Conservation (phyloP, 805 yeast species). For the Ascoidea asiatica region DNA sequence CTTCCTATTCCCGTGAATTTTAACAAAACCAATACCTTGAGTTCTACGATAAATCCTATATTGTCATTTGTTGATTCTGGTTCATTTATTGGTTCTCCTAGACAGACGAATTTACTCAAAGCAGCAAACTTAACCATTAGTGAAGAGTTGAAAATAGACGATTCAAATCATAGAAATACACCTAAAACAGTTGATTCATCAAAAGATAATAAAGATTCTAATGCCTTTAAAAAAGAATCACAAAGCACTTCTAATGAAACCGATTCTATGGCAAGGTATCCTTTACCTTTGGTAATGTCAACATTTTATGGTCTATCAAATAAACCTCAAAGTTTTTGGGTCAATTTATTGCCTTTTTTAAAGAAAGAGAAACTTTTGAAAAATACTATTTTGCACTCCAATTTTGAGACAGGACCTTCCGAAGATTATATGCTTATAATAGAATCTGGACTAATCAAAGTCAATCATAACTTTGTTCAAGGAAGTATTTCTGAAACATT, state of each 20-base stretch:
- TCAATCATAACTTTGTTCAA: conserved; percentile 33
- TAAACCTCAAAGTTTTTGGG: conserved; percentile 43
- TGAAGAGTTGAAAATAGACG: neutral
- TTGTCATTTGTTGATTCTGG: conserved; percentile 4
- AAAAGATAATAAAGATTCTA: neutral
- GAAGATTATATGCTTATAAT: conserved; percentile 39
- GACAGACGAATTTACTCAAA: conserved; percentile 13
- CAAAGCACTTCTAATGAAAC: no score
- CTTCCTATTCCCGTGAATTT: conserved; percentile 1
- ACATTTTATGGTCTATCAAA: conserved; percentile 48
- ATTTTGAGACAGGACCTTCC: conserved; percentile 16
- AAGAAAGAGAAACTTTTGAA: conserved; percentile 31
- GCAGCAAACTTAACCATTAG: conserved; percentile 15
- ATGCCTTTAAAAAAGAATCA: neutral
- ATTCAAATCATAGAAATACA: neutral
- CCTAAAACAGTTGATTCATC: neutral
- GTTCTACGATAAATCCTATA: neutral
- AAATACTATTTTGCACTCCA: conserved; percentile 33
- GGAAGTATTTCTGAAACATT: conserved; percentile 32
- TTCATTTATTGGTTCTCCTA: conserved; percentile 12
- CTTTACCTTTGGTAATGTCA: conserved; percentile 45
- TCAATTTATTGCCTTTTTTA: conserved; percentile 36
- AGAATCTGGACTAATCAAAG: conserved; percentile 30
- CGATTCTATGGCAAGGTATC: no score
- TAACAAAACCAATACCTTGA: neutral